phyloP scores from a whole-genome alignment of 768 basidiomycete genomes.

The Termitomyces sp. region DNA sequence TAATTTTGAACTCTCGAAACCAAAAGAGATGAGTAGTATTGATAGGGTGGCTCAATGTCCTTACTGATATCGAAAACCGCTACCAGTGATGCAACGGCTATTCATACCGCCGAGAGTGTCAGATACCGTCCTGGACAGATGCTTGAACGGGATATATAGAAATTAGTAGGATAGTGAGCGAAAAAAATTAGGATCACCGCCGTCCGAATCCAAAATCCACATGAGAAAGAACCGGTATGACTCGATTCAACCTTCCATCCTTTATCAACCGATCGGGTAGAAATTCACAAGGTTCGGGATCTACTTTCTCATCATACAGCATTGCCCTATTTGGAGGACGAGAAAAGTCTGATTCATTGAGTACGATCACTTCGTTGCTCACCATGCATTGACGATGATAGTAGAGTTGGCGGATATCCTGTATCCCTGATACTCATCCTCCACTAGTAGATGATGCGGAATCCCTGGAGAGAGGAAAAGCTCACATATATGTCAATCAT shows the following conservation, averaged over 20 bases:
- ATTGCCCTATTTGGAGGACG: background rate
- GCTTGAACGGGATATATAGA: slow-evolving; percentile 1
- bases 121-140: slow-evolving; percentile 31
- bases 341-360: background rate
- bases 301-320: background rate
- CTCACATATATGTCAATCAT: background rate
- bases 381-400: background rate
- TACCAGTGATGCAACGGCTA: slow-evolving; percentile 24
- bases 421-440: background rate
- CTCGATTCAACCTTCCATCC: background rate
- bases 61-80: slow-evolving; percentile 23
- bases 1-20: background rate
- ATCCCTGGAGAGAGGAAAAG: background rate
- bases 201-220: background rate
- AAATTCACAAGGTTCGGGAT: background rate
- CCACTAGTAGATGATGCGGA: background rate
- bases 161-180: too few relatives aligned
- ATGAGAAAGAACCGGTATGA: background rate
- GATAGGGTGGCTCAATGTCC: slow-evolving; percentile 11
- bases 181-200: background rate
- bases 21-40: background rate
- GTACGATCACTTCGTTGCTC: background rate
- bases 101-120: slow-evolving; percentile 25
- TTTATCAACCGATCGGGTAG: background rate
- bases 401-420: background rate